Evolutionary conservation across 805 yeast species (phyloP).

Genomic region (Candida oleophila): DNA sequence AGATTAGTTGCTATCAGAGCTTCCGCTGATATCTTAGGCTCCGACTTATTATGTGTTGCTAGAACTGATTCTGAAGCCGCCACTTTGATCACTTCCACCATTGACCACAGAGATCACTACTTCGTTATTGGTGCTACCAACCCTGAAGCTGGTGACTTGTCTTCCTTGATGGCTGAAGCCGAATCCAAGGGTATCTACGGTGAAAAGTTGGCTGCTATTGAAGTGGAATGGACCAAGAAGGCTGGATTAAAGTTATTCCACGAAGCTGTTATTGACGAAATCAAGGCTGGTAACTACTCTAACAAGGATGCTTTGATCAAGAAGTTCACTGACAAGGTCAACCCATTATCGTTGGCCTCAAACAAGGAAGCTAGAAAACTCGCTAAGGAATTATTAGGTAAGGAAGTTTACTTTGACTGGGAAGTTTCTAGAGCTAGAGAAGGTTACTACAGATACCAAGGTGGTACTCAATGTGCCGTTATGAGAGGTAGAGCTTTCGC

Average conservation of each 20-base stretch:
- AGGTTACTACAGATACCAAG: constrained; percentile 93
- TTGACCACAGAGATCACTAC: constrained; percentile 92
- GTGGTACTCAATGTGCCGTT: constrained; percentile 96
- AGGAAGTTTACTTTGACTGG: constrained; percentile 90
- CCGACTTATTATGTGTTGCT: constrained; percentile 84
- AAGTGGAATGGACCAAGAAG: constrained; percentile 74
- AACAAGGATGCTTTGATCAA: constrained; percentile 64
- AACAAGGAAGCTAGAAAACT: constrained; percentile 75
- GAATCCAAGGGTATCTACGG: constrained; percentile 75
- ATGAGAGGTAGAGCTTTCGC: constrained; percentile 95
- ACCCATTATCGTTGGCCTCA: constrained; percentile 74
- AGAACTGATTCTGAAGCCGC: constrained; percentile 99
- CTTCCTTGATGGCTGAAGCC: constrained; percentile 77
- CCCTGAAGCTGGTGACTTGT: constrained; percentile 72
- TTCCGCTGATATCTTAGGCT: constrained; percentile 89
- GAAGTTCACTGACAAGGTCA: constrained; percentile 64
- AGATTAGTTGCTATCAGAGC: constrained; percentile 92
- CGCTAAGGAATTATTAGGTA: constrained; percentile 74
- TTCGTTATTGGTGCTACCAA: constrained; percentile 89
- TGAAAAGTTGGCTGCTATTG: constrained; percentile 66
- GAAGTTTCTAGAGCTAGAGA: constrained; percentile 93
- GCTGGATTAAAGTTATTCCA: constrained; percentile 88
- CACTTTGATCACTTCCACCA: constrained; percentile 87
- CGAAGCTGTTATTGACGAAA: constrained; percentile 86
- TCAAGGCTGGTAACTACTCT: constrained; percentile 55